Conservation (phyloP, 768 basidiomycete species). For the Kondoa subrosea region DNA sequence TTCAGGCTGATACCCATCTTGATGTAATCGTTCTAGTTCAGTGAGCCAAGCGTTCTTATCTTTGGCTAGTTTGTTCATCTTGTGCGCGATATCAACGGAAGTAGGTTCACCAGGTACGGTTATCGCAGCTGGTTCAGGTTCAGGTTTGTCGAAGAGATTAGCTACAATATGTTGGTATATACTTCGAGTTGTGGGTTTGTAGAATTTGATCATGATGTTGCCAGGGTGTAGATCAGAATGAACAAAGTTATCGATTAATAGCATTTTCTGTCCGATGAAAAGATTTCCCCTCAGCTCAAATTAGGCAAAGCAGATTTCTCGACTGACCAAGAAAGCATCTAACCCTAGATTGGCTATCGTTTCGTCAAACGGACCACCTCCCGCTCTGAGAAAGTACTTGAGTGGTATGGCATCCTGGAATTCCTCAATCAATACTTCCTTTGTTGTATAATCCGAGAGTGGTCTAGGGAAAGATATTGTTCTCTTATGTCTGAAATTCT, state of each 20-base stretch:
- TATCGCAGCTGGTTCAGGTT: slow-evolving; percentile 28
- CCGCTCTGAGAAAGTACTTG: slow-evolving; percentile 68
- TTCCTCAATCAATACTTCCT: slow-evolving; percentile 76
- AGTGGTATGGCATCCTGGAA: slow-evolving; percentile 81
- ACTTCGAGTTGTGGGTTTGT: slow-evolving; percentile 52
- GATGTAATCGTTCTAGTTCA: slow-evolving; percentile 47
- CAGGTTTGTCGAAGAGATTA: slow-evolving; percentile 38
- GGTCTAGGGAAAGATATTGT: slow-evolving; percentile 83
- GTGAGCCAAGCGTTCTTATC: slow-evolving; percentile 47
- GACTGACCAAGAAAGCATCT: slow-evolving; percentile 75
- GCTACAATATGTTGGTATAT: slow-evolving; percentile 36
- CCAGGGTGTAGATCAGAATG: slow-evolving; percentile 50
- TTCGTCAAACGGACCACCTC: slow-evolving; percentile 79
- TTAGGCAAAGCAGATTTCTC: neutral
- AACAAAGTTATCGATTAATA: slow-evolving; percentile 91
- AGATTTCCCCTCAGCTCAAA: slow-evolving; percentile 8
- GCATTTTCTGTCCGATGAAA: slow-evolving; percentile 97
- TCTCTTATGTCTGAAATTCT: slow-evolving; percentile 57
- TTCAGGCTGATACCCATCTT: slow-evolving; percentile 72
- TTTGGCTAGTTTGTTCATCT: slow-evolving; percentile 46
- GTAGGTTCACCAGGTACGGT: neutral
- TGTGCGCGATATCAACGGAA: slow-evolving; percentile 44
- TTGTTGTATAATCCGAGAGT: slow-evolving; percentile 58
- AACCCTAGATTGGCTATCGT: slow-evolving; percentile 79
- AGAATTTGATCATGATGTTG: slow-evolving; percentile 96